Evolutionary conservation across 495 filamentous ascomycete species (phyloP).

Genomic region (Penicillium lagena): DNA sequence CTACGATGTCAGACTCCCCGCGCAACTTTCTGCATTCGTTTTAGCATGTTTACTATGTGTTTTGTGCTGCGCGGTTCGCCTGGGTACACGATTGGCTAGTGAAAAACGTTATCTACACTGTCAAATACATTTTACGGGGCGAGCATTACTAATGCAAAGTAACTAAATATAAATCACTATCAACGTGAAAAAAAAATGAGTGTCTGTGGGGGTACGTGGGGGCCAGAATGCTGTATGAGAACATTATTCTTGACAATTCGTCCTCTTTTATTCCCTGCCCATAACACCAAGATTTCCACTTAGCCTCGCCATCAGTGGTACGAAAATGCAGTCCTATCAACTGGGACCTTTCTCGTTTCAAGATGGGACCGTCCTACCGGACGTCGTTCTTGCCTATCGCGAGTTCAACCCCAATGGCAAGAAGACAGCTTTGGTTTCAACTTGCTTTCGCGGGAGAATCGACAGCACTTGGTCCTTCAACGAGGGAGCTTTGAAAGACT

Average conservation of each 20-base stretch:
- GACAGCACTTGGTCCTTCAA: conserved; percentile 37
- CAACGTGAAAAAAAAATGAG: too few relatives aligned
- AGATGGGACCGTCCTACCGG: conserved; percentile 16
- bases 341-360: conserved; percentile 35
- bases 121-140: too few relatives aligned
- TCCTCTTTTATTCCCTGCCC: neutral
- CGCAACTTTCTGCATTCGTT: neutral
- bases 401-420: conserved; percentile 28
- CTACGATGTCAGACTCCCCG: too few relatives aligned
- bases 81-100: too few relatives aligned
- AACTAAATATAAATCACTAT: too few relatives aligned
- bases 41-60: too few relatives aligned
- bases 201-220: too few relatives aligned
- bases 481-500: conserved; percentile 40
- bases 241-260: too few relatives aligned
- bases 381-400: conserved; percentile 36
- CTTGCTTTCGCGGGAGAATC: conserved; percentile 43
- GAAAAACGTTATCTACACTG: too few relatives aligned
- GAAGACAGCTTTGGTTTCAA: conserved; percentile 37
- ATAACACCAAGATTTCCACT: neutral
- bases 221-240: too few relatives aligned
- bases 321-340: conserved; percentile 23
- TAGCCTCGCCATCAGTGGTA: neutral
- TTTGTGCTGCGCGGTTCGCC: too few relatives aligned
- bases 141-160: too few relatives aligned